Percentiles rank a stretch among this genome's conserved stretches.
Evolutionary conservation across 2,329 filamentous ascomycete genomes (phyloP).

Genomic region (Talaromyces atroroseus): DNA sequence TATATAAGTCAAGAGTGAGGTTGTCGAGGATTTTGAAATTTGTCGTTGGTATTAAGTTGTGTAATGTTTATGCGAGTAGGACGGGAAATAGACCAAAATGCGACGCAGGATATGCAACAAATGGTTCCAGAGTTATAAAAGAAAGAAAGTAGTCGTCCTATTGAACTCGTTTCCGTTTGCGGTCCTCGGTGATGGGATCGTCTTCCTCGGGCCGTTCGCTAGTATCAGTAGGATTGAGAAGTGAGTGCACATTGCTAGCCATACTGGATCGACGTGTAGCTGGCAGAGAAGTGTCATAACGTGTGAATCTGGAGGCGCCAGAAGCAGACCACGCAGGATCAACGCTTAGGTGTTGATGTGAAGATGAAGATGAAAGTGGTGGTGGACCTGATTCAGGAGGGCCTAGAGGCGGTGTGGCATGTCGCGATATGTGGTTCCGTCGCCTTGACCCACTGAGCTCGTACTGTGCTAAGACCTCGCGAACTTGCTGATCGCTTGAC

Average conservation of each 20-base stretch:
- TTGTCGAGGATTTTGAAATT: neutral
- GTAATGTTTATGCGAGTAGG: neutral
- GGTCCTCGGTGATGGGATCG: conserved; percentile 51
- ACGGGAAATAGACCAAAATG: neutral
- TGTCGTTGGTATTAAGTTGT: neutral
- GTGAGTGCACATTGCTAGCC: conserved; percentile 63
- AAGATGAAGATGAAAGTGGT: conserved; percentile 5
- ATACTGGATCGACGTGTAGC: conserved; percentile 65
- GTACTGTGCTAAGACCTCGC: conserved; percentile 60
- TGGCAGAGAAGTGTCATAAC: conserved; percentile 43
- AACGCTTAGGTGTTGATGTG: conserved; percentile 30
- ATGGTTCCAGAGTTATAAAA: neutral
- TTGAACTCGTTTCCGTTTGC: conserved; percentile 56
- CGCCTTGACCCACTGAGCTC: conserved; percentile 55
- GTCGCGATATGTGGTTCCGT: conserved; percentile 43
- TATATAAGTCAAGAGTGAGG: conserved; percentile 1
- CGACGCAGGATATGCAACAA: neutral
- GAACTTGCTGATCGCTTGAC: conserved; percentile 57
- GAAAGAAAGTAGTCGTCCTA: conserved; percentile 23
- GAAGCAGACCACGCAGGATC: conserved; percentile 55
- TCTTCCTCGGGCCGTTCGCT: conserved; percentile 62
- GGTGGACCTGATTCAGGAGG: conserved; percentile 4
- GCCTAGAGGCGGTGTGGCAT: conserved; percentile 47
- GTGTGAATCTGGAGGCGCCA: conserved; percentile 35
- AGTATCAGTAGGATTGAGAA: conserved; percentile 64